Conservation (phyloP, 495 filamentous ascomycete species). For the Cladorrhinum samala region DNA sequence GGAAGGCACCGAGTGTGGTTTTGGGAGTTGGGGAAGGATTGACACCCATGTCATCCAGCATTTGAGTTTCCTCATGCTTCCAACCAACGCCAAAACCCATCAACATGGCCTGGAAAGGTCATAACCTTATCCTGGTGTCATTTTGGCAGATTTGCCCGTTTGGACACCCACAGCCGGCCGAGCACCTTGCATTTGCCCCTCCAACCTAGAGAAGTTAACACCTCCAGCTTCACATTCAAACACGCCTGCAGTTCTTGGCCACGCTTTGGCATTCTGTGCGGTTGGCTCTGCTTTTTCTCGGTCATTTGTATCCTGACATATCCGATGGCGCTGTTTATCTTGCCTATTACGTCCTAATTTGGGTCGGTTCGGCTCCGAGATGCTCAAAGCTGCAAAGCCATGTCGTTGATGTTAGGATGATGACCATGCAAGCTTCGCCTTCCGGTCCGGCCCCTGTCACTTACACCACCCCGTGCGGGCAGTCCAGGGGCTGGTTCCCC, state of each 20-base stretch:
- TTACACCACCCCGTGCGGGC: too few relatives aligned
- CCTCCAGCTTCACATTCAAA: not conserved
- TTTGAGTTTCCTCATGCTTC: not conserved
- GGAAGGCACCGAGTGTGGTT: not conserved
- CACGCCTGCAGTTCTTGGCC: too few relatives aligned
- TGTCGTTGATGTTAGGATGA: not conserved
- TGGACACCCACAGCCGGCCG: not conserved
- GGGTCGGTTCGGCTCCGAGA: not conserved
- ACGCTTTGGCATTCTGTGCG: not conserved
- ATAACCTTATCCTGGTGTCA: constrained; percentile 1
- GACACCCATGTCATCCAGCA: not conserved
- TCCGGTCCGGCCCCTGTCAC: not conserved
- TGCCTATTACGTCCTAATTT: not conserved
- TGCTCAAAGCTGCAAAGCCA: not conserved
- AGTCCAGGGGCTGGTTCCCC: too few relatives aligned
- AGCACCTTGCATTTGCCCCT: not conserved
- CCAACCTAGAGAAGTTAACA: not conserved
- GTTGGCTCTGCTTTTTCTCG: not conserved
- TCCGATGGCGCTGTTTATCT: not conserved
- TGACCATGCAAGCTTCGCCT: too few relatives aligned
- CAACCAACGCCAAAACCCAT: not conserved
- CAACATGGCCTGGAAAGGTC: not conserved
- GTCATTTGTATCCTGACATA: not conserved
- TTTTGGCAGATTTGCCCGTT: too few relatives aligned
- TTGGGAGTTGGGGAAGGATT: not conserved